Base-by-base conservation (phyloP, 495 filamentous ascomycete genomes). In the Darksidea phi region DNA sequence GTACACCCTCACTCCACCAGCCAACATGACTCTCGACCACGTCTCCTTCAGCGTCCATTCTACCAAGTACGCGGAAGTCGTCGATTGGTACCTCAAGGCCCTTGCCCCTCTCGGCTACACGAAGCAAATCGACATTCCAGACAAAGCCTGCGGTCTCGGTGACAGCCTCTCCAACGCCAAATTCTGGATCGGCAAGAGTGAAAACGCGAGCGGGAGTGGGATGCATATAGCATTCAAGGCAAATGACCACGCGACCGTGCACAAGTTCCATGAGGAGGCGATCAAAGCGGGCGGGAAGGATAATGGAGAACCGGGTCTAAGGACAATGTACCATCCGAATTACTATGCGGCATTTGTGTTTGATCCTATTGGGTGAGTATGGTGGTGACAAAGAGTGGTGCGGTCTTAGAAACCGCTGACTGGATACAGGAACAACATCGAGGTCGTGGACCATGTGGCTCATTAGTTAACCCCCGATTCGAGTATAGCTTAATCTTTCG, bases 351-450 rank as follows among this genome's bases (percentile, higher is more conserved):
- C 79, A 5, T 83, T 77, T 70, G 72, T 83, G 26, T 47, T 77
- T 20, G 81, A 84, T 73, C 75, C 77, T 1, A 61, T 74, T 28
- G 80, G 80, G 0, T 81, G 80, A 80, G 0, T 81, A 82, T 52
- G 82, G 82, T 58, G 32, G n/a, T 4, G 13, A 28, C 6, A 5
- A 10, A 20, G 13, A 8, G 21, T 32, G 3, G 23, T 32, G 4
- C 58, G 66, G 17, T 13, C 2, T 20, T 23, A 36, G 13, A 20
- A 20, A 11, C 17, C 24, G 45, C 7, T 18, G 18, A 38, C 21
- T 38, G 18, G 24, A 25, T 1, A 23, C n/a, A 59, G 56, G 46
- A 59, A 59, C 25, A 59, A 59, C 25, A 43, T 59, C 18, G 56
- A 59, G 56, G 34, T 51, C 32, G 56, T 59, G 17, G 42, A 57